A percentile compares a stretch with the other conserved stretches of the same genome.
Conservation (phyloP, 805 yeast genomes). For the Candida loeiensis region DNA sequence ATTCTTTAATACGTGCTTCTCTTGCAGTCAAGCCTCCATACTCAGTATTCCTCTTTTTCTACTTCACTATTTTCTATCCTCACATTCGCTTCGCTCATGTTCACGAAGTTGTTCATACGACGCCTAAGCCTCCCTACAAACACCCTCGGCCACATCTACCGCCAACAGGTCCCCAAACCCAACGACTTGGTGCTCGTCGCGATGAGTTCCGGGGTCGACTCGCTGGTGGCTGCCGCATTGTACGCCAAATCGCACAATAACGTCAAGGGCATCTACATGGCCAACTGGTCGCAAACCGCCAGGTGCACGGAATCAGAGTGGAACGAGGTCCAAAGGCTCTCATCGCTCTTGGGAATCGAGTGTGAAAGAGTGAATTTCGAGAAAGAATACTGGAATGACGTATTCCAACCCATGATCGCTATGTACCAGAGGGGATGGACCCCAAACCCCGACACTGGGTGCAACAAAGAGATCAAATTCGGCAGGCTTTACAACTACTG, state of each 20-base stretch:
- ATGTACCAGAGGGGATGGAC: conserved; percentile 70
- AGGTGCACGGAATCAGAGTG: conserved; percentile 84
- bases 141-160: conserved; percentile 12
- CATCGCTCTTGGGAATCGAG: conserved; percentile 58
- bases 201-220: conserved; percentile 97
- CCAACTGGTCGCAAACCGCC: conserved; percentile 75
- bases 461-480: conserved; percentile 83
- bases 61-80: no score
- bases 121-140: conserved; percentile 5
- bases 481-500: conserved; percentile 68
- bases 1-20: no score
- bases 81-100: no score
- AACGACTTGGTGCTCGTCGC: conserved; percentile 74
- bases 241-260: conserved; percentile 52
- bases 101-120: neutral
- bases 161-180: conserved; percentile 44
- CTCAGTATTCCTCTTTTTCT: no score
- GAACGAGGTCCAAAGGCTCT: conserved; percentile 72
- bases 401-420: conserved; percentile 87
- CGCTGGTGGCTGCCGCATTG: conserved; percentile 79
- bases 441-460: conserved; percentile 92
- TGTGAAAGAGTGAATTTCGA: conserved; percentile 81
- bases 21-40: no score
- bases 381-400: conserved; percentile 87
- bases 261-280: conserved; percentile 86